Evolutionary conservation across 225 moss, liverwort and hornwort species (phyloP), one percentile per base, ranked within the genome.

Genomic region (Bryoerythrophyllum caledonicum): DNA sequence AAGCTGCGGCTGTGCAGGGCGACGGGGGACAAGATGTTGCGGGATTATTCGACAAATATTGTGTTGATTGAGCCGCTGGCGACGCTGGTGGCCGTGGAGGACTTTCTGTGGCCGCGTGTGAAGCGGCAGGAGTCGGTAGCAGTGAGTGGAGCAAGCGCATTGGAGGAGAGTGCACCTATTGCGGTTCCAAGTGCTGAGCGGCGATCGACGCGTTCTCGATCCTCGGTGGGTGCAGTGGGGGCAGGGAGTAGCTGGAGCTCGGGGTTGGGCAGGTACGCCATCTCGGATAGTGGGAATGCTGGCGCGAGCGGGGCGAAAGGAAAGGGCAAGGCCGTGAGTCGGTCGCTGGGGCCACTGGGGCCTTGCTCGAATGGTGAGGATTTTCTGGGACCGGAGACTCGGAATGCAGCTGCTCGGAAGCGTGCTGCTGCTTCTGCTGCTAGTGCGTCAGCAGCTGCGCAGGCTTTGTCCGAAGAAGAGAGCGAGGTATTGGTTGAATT

Each of bases 71-170:
- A 99, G 82, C 99, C 99, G 4, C 65, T 99, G 73, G 99, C 99
- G 73, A 95, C 99, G 23, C 74, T 99, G 79, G 82, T 88, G 30
- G 91, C 99, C 28, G 93, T 99, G 35, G 99, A 99, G 78, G 95
- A 99, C 30, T 99, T 99, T 61, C 81, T 99, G 53, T 99, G 99
- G 99, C 95, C 95, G 20, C 91, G 99, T n/a, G 99, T 95, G 75
- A 99, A 93, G 80, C 87, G 95, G 12, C 93, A 92, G 71, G 99
- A 95, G 63, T 54, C 80, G 52, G 59, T 14, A 16, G 76, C 78
- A 24, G 88, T 81, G 4, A 78, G 46, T 44, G 66, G 89, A 44
- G 83, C 91, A 7, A 91, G 91, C 75, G 85, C 88, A 63, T 82
- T 89, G 15, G 99, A 95, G 75, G 87, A 80, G 8, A 83, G 84